Percentiles rank a stretch among this genome's conserved stretches.
Conservation (phyloP, 2,329 filamentous ascomycete genomes). For the Parastagonospora nodorum region DNA sequence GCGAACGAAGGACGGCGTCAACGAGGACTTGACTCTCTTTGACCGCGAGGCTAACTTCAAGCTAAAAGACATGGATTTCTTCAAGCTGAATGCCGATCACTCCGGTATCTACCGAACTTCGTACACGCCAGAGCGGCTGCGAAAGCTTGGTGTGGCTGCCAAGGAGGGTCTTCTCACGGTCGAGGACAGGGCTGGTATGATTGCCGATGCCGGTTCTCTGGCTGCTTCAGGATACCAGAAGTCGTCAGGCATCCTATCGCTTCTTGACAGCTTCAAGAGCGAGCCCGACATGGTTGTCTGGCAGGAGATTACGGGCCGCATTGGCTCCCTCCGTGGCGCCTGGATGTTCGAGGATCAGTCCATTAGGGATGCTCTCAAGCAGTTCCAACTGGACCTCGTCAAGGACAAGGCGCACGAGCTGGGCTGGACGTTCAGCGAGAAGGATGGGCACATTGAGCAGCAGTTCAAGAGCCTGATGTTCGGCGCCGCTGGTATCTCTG, state of each 20-base stretch:
- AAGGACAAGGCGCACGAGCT: constrained; percentile 81
- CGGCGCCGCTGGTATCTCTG: constrained; percentile 77
- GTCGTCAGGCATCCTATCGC: constrained; percentile 83
- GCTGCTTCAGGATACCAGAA: constrained; percentile 91
- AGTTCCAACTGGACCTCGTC: constrained; percentile 80
- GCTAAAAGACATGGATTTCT: constrained; percentile 81
- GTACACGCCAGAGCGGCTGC: constrained; percentile 80
- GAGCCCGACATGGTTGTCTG: constrained; percentile 93
- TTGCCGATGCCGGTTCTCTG: constrained; percentile 84
- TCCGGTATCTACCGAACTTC: constrained; percentile 90
- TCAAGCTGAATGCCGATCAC: constrained; percentile 95
- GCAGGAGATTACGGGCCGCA: constrained; percentile 84
- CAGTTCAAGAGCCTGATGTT: constrained; percentile 96
- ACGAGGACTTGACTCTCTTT: constrained; percentile 74
- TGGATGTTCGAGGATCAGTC: constrained; percentile 87
- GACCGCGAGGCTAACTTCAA: constrained; percentile 78
- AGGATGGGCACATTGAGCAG: constrained; percentile 86
- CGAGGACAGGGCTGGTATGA: constrained; percentile 93
- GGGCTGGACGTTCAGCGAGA: constrained; percentile 85
- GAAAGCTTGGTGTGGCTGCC: constrained; percentile 86
- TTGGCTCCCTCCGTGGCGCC: constrained; percentile 77
- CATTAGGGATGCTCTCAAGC: constrained; percentile 75
- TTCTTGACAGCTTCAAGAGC: constrained; percentile 80
- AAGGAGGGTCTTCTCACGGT: constrained; percentile 80
- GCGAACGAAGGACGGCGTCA: constrained; percentile 79